A percentile compares a stretch with the other conserved stretches of the same genome.
phyloP scores from a whole-genome alignment of 2,329 filamentous ascomycete genomes.

The Stemphylium vesicarium region DNA sequence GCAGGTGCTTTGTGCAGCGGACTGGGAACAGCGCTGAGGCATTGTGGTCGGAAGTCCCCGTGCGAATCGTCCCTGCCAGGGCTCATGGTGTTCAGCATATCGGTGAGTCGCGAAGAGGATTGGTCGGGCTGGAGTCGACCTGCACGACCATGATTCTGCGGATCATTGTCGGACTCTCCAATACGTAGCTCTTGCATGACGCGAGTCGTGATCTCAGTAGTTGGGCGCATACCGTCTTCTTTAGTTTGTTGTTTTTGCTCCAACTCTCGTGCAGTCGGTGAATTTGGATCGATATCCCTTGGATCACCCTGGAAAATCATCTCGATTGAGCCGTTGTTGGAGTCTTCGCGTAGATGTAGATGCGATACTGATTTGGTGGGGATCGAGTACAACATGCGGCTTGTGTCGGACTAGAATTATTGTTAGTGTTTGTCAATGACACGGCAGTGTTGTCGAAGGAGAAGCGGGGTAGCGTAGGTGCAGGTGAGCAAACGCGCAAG shows the following conservation, averaged over 20 bases:
- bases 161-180: constrained; percentile 4
- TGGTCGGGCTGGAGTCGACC: constrained; percentile 23
- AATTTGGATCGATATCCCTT: constrained; percentile 28
- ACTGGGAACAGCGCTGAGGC: constrained; percentile 41
- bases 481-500: constrained; percentile 8
- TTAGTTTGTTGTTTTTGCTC: constrained; percentile 5
- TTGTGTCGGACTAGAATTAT: constrained; percentile 29
- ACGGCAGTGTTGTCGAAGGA: not conserved
- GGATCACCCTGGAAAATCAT: constrained; percentile 35
- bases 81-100: constrained; percentile 34
- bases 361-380: constrained; percentile 13
- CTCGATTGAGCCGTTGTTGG: constrained; percentile 27
- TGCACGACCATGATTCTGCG: not conserved
- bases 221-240: constrained; percentile 3
- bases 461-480: constrained; percentile 7
- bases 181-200: constrained; percentile 32
- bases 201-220: constrained; percentile 14
- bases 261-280: constrained; percentile 16
- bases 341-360: constrained; percentile 14
- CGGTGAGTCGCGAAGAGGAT: constrained; percentile 35
- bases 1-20: constrained; percentile 30
- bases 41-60: constrained; percentile 27
- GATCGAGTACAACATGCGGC: constrained; percentile 30
- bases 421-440: constrained; percentile 11
- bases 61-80: constrained; percentile 23